Evolutionary conservation across 805 yeast species (phyloP).

Genomic region (Sungouiella blattae): DNA sequence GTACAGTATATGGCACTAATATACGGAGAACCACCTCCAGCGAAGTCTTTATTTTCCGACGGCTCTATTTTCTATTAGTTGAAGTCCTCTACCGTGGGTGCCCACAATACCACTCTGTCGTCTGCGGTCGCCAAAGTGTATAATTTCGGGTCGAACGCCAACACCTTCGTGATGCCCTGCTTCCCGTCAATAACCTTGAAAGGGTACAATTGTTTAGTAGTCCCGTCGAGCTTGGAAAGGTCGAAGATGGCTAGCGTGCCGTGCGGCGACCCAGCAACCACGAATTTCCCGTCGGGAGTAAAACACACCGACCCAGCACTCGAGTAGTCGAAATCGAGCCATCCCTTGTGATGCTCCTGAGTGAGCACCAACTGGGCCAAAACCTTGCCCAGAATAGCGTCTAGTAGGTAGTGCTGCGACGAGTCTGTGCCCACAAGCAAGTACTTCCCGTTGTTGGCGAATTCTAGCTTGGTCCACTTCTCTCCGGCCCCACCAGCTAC

Average conservation of each 20-base stretch:
- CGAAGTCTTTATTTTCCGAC: too few species aligned
- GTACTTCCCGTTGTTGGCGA: slow-evolving; percentile 71
- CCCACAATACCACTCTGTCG: slow-evolving; percentile 35
- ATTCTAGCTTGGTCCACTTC: slow-evolving; percentile 65
- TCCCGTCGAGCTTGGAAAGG: slow-evolving; percentile 15
- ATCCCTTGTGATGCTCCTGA: slow-evolving; percentile 8
- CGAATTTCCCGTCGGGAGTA: slow-evolving; percentile 40
- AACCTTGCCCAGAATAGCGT: slow-evolving; percentile 63
- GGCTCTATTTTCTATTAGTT: too few species aligned
- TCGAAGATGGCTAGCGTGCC: slow-evolving; percentile 29
- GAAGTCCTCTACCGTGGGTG: slow-evolving; percentile 11
- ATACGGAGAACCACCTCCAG: too few species aligned
- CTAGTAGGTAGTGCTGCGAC: slow-evolving; percentile 55
- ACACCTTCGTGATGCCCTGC: slow-evolving; percentile 43
- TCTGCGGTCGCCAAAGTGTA: slow-evolving; percentile 52
- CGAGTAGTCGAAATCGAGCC: slow-evolving; percentile 31
- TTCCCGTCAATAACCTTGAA: slow-evolving; percentile 18
- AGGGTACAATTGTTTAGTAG: slow-evolving; percentile 18
- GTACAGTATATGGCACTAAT: too few species aligned
- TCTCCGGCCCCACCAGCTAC: slow-evolving; percentile 20
- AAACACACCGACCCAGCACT: slow-evolving; percentile 32
- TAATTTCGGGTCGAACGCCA: slow-evolving; percentile 59
- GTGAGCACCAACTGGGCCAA: slow-evolving; percentile 25
- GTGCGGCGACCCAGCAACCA: slow-evolving; percentile 28
- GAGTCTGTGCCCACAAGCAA: slow-evolving; percentile 57